A percentile compares a stretch with the other conserved stretches of the same genome.
Evolutionary conservation across 1,284 basidiomycete genomes (phyloP).

Genomic region (Fereydounia khargensis): DNA sequence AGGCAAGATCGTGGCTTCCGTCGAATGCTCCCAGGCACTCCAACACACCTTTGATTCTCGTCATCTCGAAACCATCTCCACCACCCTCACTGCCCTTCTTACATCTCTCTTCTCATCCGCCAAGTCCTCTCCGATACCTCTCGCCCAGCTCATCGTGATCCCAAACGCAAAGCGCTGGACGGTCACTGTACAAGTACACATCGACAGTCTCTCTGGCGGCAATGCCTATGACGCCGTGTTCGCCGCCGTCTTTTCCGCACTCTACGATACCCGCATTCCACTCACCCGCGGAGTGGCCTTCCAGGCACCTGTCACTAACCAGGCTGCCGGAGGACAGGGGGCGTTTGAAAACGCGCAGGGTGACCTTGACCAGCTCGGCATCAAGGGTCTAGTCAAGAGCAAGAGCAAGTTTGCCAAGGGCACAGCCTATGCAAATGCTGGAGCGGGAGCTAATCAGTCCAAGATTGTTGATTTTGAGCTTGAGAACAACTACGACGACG

Average conservation of each 20-base stretch:
- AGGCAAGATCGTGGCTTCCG: slow-evolving; percentile 31
- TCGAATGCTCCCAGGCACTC: slow-evolving; percentile 34
- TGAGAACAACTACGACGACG: slow-evolving; percentile 37
- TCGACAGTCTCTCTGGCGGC: slow-evolving; percentile 46
- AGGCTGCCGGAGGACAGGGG: slow-evolving; percentile 20
- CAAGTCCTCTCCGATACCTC: slow-evolving; percentile 24
- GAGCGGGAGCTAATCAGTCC: neutral
- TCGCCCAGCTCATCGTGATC: slow-evolving; percentile 40
- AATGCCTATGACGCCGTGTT: slow-evolving; percentile 49
- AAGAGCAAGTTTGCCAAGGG: slow-evolving; percentile 20
- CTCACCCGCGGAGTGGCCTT: slow-evolving; percentile 39
- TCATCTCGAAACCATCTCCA: slow-evolving; percentile 17
- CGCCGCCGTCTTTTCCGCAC: slow-evolving; percentile 41
- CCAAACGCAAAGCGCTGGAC: slow-evolving; percentile 46
- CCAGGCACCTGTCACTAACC: slow-evolving; percentile 30
- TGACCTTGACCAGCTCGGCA: slow-evolving; percentile 36
- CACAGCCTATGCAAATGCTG: slow-evolving; percentile 2
- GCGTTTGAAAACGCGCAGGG: slow-evolving; percentile 21
- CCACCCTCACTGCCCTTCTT: slow-evolving; percentile 30
- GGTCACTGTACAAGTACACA: slow-evolving; percentile 42
- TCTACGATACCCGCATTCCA: slow-evolving; percentile 43
- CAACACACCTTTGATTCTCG: slow-evolving; percentile 29
- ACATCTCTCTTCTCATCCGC: slow-evolving; percentile 21
- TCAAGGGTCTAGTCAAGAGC: slow-evolving; percentile 38
- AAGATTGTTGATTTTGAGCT: slow-evolving; percentile 48